Evolutionary conservation across 225 moss, liverwort and hornwort species (phyloP), one percentile per base, ranked within the genome.

Genomic region (Neckera pumila): DNA sequence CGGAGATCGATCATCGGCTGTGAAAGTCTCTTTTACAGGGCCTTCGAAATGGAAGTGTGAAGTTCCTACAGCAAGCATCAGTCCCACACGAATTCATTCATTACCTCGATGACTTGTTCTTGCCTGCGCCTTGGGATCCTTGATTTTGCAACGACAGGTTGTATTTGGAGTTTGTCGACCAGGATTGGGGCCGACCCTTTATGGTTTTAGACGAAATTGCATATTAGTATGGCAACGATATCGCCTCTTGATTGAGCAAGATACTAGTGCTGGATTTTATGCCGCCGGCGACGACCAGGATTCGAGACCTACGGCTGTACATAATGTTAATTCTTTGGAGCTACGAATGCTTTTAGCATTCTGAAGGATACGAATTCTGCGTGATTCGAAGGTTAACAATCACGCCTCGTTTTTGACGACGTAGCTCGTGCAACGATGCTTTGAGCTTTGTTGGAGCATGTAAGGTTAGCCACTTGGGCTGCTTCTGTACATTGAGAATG

Each of bases 401-500:
- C 84, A 27, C 40, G 67, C 79, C n/a, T 38, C 16, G 42, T 34
- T 84, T 86, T 81, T 70, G 90, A 78, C n/a, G 65, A 40, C 22
- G 27, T 75, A 43, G 51, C 26, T 79, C 49, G 74, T 56, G 79
- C 7, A 34, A 49, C 61, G 83, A 80, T 88, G 67, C 54, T 47
- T 11, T 38, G 47, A 77, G 78, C 21, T 64, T 82, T 45, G 33
- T 49, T 66, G 49, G 33, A 76, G 49, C 77, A 77, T 63, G 60
- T 73, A 64, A 85, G 82, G 60, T 82, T 85, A 78, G 82, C 58
- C 81, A 66, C 57, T 83, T 67, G 56, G 80, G 69, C 84, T 67
- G 53, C 72, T 77, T 82, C 34, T 90, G 90, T 87, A 89, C 43
- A 87, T 89, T 82, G 89, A 89, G 87, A 66, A 87, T 86, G 38